These are phyloP conservation scores for Clarireedia monteithiana DNA, from an alignment of 2,329 filamentous ascomycete species.

Conservation along the genomic window DNA sequence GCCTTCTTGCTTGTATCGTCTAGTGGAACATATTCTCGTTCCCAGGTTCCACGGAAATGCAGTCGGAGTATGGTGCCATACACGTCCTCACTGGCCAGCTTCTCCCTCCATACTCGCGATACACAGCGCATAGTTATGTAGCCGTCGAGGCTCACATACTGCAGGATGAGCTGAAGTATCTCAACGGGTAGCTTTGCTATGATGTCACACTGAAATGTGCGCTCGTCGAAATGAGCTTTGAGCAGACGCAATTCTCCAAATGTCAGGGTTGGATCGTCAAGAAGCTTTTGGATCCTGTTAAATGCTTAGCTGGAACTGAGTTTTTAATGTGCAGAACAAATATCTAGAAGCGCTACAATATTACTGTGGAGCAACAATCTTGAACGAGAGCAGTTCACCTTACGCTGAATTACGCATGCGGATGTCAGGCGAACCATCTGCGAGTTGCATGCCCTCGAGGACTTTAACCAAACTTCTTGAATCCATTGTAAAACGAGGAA, in stretches of 20 bases:
- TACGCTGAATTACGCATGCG: constrained; percentile 4
- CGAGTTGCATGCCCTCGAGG: neutral
- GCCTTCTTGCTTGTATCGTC: neutral
- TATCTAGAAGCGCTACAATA: neutral
- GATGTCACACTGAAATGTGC: neutral
- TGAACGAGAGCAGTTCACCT: neutral
- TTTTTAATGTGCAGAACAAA: neutral
- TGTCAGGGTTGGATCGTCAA: neutral
- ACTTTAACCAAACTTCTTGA: neutral
- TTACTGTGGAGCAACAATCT: neutral
- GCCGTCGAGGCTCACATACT: constrained; percentile 21
- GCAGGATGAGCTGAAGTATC: constrained; percentile 14
- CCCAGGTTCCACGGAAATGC: constrained; percentile 13
- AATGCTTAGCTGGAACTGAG: neutral
- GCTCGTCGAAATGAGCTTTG: constrained; percentile 4
- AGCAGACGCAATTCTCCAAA: neutral
- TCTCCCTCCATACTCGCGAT: constrained; percentile 17
- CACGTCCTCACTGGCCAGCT: constrained; percentile 14
- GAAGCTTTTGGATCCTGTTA: neutral
- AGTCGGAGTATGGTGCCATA: constrained; percentile 13
- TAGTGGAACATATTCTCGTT: neutral
- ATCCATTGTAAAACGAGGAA: neutral
- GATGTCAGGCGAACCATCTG: constrained; percentile 1
- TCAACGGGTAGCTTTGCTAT: constrained; percentile 17
- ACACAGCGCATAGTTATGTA: constrained; percentile 18